Evolutionary conservation across 2,329 filamentous ascomycete species (phyloP).

Genomic region (Scytalidium lignicola): DNA sequence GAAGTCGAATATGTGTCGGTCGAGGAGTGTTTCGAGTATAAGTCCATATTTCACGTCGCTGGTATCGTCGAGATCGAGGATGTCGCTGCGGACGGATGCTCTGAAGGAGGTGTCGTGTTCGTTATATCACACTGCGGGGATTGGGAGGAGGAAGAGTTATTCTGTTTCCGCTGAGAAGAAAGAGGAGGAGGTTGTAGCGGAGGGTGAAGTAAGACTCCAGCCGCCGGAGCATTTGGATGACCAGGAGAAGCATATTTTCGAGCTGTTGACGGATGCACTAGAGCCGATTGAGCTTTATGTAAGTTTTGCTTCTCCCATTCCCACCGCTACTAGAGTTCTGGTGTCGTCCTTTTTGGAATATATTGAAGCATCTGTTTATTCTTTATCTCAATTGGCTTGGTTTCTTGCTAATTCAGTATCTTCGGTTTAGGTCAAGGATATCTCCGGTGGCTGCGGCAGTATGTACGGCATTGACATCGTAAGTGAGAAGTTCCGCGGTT

Average conservation of each 20-base stretch:
- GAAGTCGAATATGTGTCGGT: too few relatives aligned
- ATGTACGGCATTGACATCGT: slow-evolving; percentile 84
- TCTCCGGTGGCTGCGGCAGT: slow-evolving; percentile 77
- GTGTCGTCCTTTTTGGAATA: too few relatives aligned
- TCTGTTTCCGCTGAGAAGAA: not conserved
- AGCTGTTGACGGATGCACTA: slow-evolving; percentile 30
- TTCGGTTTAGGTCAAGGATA: slow-evolving; percentile 68
- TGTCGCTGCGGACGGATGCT: too few relatives aligned
- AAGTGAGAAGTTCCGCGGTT: slow-evolving; percentile 64
- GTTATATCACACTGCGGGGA: not conserved
- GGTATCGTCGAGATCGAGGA: too few relatives aligned
- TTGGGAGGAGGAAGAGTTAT: not conserved
- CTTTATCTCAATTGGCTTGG: not conserved
- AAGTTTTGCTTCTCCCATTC: slow-evolving; percentile 4
- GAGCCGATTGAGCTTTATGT: slow-evolving; percentile 27
- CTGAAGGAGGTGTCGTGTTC: too few relatives aligned
- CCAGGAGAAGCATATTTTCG: slow-evolving; percentile 56
- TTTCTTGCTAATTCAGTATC: too few relatives aligned
- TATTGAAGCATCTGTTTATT: too few relatives aligned
- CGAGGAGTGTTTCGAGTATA: too few relatives aligned
- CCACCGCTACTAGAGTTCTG: too few relatives aligned
- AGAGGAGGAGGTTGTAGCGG: not conserved
- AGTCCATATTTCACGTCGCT: too few relatives aligned
- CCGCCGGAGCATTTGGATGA: slow-evolving; percentile 48
- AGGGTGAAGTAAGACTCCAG: slow-evolving; percentile 14